phyloP scores from a whole-genome alignment of 1,139 yeast species.

The Kluyveromyces marxianus region DNA sequence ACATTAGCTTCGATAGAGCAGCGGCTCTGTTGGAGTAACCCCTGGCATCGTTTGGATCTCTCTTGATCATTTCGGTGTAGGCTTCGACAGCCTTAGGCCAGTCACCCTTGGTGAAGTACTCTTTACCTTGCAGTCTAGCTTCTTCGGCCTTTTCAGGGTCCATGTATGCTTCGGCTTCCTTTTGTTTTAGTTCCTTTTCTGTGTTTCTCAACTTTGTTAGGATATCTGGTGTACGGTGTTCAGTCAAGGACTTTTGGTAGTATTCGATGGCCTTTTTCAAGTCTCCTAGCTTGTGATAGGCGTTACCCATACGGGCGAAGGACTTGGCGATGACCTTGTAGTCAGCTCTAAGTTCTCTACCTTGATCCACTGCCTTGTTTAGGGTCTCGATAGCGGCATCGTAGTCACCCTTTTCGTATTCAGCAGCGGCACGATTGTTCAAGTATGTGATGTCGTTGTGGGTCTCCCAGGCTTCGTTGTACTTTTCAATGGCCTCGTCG shows the following conservation, averaged over 20 bases:
- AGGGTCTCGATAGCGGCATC: constrained; percentile 80
- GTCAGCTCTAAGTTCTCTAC: constrained; percentile 85
- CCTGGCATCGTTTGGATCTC: constrained; percentile 94
- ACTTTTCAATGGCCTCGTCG: constrained; percentile 84
- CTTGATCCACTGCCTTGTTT: constrained; percentile 75
- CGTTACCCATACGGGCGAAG: constrained; percentile 82
- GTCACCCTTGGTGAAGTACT: constrained; percentile 78
- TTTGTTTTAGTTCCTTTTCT: constrained; percentile 75
- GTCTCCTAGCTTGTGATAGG: constrained; percentile 69
- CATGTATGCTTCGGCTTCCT: constrained; percentile 70
- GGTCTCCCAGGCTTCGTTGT: constrained; percentile 80
- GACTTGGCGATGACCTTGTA: constrained; percentile 89
- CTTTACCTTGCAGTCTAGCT: constrained; percentile 91
- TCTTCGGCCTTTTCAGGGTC: constrained; percentile 92
- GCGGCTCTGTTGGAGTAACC: constrained; percentile 99
- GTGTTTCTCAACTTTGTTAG: constrained; percentile 79
- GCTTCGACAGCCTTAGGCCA: constrained; percentile 97
- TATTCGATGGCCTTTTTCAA: constrained; percentile 63
- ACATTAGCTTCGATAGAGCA: constrained; percentile 85
- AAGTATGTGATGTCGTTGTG: constrained; percentile 83
- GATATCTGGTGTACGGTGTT: constrained; percentile 94
- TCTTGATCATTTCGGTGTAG: constrained; percentile 89
- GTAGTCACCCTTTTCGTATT: constrained; percentile 88
- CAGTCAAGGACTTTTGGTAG: constrained; percentile 90
- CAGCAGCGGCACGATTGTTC: constrained; percentile 97